These are phyloP conservation scores for Moringa oleifera DNA, from an alignment of 345 rosid genomes.

Conservation along the genomic window DNA sequence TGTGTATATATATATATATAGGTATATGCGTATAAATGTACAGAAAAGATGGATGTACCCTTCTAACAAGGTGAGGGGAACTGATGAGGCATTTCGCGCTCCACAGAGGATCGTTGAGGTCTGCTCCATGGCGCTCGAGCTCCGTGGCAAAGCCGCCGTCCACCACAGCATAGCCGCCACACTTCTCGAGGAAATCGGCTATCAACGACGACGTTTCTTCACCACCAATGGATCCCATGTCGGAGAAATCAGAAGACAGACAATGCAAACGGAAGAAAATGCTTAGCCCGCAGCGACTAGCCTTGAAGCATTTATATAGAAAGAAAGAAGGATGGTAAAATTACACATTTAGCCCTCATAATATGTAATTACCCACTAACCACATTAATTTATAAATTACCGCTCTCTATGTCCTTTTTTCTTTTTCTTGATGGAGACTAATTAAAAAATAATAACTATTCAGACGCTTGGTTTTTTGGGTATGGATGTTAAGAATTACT, in stretches of 20 bases:
- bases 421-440: too few species aligned
- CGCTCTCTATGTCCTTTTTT: too few species aligned
- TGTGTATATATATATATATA: too few species aligned
- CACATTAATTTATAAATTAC: too few species aligned
- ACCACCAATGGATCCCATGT: slow-evolving; percentile 34
- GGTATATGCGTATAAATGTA: neutral
- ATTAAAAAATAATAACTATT: too few species aligned
- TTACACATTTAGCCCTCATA: neutral
- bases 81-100: slow-evolving; percentile 84
- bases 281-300: too few species aligned
- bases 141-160: slow-evolving; percentile 96
- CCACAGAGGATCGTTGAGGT: slow-evolving; percentile 94
- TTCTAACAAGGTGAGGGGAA: slow-evolving; percentile 76
- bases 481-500: too few species aligned
- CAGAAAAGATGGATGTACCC: slow-evolving; percentile 31
- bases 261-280: too few species aligned
- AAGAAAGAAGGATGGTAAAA: neutral
- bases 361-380: too few species aligned
- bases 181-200: slow-evolving; percentile 52
- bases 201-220: slow-evolving; percentile 25
- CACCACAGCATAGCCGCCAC: slow-evolving; percentile 67
- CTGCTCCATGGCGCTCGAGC: slow-evolving; percentile 81
- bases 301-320: neutral
- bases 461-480: too few species aligned
- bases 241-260: neutral